A percentile compares a stretch with the other conserved stretches of the same genome.
These are phyloP conservation scores for Boletus reticulatus DNA, from an alignment of 768 basidiomycete genomes.

Conservation along the genomic window DNA sequence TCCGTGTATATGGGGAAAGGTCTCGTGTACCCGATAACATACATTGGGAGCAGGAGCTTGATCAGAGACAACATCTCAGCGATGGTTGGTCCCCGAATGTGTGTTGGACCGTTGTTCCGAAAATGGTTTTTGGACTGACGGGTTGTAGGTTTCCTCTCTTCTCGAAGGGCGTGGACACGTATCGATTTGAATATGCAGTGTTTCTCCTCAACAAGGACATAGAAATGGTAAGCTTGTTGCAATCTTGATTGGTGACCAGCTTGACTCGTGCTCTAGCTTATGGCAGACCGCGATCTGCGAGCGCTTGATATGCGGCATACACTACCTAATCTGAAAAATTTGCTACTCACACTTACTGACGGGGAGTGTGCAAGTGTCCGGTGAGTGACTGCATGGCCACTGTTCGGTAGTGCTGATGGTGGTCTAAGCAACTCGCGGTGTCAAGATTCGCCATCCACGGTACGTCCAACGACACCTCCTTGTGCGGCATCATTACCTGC, in stretches of 20 bases:
- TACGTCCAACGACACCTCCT: slow-evolving; percentile 25
- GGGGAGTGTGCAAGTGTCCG: slow-evolving; percentile 50
- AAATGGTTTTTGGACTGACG: slow-evolving; percentile 10
- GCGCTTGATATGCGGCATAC: slow-evolving; percentile 95
- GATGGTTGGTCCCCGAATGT: slow-evolving; percentile 96
- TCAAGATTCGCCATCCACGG: slow-evolving; percentile 22
- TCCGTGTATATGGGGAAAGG: slow-evolving; percentile 73
- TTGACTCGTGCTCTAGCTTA: slow-evolving; percentile 54
- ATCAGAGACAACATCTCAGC: slow-evolving; percentile 91
- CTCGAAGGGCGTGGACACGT: slow-evolving; percentile 91
- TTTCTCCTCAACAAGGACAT: slow-evolving; percentile 97
- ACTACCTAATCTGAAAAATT: slow-evolving; percentile 92
- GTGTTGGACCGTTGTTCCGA: slow-evolving; percentile 32
- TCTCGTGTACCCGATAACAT: slow-evolving; percentile 87
- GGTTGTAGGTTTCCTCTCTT: slow-evolving; percentile 86
- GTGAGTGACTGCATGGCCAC: slow-evolving; percentile 37
- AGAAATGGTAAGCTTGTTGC: slow-evolving; percentile 63
- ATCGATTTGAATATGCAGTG: slow-evolving; percentile 96
- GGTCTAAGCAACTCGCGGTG: slow-evolving; percentile 15
- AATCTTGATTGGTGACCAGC: background rate
- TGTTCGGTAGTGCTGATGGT: slow-evolving; percentile 9
- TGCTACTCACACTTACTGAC: slow-evolving; percentile 81
- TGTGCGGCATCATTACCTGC: slow-evolving; percentile 15
- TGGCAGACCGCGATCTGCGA: slow-evolving; percentile 85
- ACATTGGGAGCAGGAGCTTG: slow-evolving; percentile 84